These are phyloP conservation scores for Trichosporon inkin DNA, from an alignment of 1,284 basidiomycete species.

Conservation along the genomic window DNA sequence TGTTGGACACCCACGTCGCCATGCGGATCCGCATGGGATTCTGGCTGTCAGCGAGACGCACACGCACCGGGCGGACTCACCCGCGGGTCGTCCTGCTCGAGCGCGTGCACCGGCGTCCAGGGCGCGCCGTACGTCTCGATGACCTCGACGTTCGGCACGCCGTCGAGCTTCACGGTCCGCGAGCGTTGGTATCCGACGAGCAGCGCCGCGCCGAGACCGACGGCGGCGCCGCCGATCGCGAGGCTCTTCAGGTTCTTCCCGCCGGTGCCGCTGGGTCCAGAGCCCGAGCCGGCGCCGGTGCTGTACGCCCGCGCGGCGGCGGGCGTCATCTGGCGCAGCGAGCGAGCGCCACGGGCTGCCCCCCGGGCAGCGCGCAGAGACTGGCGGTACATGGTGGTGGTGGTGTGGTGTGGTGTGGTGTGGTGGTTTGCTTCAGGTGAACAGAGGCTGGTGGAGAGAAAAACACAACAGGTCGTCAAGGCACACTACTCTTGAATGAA, in stretches of 20 bases:
- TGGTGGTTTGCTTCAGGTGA: no score
- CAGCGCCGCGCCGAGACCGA: constrained; percentile 15
- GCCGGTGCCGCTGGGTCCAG: not conserved
- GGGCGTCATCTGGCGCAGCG: not conserved
- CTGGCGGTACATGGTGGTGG: not conserved
- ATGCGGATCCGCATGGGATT: constrained; percentile 72
- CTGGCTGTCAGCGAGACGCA: constrained; percentile 32
- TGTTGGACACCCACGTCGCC: constrained; percentile 68
- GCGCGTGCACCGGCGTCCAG: constrained; percentile 40
- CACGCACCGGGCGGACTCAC: no score
- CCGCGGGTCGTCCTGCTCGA: constrained; percentile 46
- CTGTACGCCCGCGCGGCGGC: constrained; percentile 15
- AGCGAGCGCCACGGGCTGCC: not conserved
- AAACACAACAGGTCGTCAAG: not conserved
- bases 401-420: not conserved
- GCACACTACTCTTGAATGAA: not conserved
- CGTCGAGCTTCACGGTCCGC: constrained; percentile 24
- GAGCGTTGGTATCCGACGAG: constrained; percentile 12
- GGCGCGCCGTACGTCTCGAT: constrained; percentile 34
- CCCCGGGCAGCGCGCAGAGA: not conserved
- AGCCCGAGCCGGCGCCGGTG: not conserved
- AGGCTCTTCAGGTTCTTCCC: not conserved
- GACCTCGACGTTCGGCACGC: constrained; percentile 30
- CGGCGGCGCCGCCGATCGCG: constrained; percentile 12
- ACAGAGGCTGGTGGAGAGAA: not conserved